Base-by-base conservation (phyloP, 805 yeast genomes). In the Spathaspora passalidarum region DNA sequence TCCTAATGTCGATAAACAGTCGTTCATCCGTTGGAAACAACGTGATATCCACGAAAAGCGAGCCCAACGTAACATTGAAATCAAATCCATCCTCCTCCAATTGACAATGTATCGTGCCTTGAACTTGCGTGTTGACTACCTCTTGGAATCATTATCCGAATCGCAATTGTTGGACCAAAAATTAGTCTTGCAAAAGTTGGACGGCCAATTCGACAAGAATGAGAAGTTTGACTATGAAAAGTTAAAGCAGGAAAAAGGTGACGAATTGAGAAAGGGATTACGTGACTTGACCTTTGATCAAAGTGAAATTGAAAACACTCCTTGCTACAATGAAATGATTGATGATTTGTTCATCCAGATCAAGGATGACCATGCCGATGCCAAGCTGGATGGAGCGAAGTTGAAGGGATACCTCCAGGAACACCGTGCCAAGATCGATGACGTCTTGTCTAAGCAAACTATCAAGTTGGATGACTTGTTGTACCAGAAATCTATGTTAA, bases 41-140 rank as follows among this genome's bases (percentile, higher is more conserved):
- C 86, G 96, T 59, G 96, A 91, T 56, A 94, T 94, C 53, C 99
- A 94, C 62, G 97, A 92, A 61, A 86, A 90, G 66, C 82, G 99
- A 51, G 78, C 75, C 35, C 88, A 88, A 61, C 73, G 96, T 59
- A 85, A 86, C 57, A 78, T 80, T 38, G 91, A 92, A 56, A 86
- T 90, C 60, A 80, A 79, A 50, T 81, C 86, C 25, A 73, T 91
- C 41, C 82, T 84, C 51, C 78, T 87, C 18, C 96, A 91, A 62
- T 72, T 79, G 52, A 84, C 84, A 45, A 90, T 91, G 90, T 92
- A 92, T 61, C 72, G 72, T 16, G 83, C 82, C 51, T 72, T 92
- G 54, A 83, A 89, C 59, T 72, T 68, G 49, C 75, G 97, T 40
- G 90, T 90, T 11, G 90, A 86, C 57, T 71, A 67, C 45, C 57